A percentile compares a stretch with the other conserved stretches of the same genome.
Conservation (phyloP, 1,284 basidiomycete genomes). For the Volvariella surrecta region DNA sequence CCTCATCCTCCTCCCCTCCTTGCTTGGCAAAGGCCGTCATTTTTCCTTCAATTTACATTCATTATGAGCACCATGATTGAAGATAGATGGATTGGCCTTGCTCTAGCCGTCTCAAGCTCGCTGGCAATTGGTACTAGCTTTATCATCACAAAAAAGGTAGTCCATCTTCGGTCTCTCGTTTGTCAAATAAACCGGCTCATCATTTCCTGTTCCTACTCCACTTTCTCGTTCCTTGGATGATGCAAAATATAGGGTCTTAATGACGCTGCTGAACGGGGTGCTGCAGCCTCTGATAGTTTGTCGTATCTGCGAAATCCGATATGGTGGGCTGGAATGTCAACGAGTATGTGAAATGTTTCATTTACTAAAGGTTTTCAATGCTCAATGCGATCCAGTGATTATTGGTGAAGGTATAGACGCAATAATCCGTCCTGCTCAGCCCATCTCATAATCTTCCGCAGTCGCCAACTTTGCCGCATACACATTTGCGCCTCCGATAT, state of each 20-base stretch:
- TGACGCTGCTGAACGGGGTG: constrained; percentile 55
- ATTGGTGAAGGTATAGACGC: constrained; percentile 71
- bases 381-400: constrained; percentile 53
- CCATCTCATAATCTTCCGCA: constrained; percentile 22
- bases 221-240: constrained; percentile 2
- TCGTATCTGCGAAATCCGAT: constrained; percentile 89
- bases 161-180: constrained; percentile 3
- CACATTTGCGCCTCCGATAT: constrained; percentile 94
- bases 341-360: too few relatives aligned
- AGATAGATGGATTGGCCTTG: constrained; percentile 89
- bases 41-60: background rate
- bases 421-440: constrained; percentile 1
- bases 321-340: constrained; percentile 97
- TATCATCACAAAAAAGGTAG: constrained; percentile 95
- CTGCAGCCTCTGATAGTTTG: constrained; percentile 65
- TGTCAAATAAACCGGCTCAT: too few relatives aligned
- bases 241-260: constrained; percentile 60
- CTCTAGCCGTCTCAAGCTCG: constrained; percentile 78
- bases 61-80: constrained; percentile 51
- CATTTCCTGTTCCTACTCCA: background rate
- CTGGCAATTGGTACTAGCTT: constrained; percentile 86
- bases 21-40: background rate
- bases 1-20: background rate
- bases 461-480: constrained; percentile 99
- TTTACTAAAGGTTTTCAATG: too few relatives aligned